These are phyloP conservation scores for Calonectria montana DNA, from an alignment of 2,329 filamentous ascomycete genomes.

Conservation along the genomic window DNA sequence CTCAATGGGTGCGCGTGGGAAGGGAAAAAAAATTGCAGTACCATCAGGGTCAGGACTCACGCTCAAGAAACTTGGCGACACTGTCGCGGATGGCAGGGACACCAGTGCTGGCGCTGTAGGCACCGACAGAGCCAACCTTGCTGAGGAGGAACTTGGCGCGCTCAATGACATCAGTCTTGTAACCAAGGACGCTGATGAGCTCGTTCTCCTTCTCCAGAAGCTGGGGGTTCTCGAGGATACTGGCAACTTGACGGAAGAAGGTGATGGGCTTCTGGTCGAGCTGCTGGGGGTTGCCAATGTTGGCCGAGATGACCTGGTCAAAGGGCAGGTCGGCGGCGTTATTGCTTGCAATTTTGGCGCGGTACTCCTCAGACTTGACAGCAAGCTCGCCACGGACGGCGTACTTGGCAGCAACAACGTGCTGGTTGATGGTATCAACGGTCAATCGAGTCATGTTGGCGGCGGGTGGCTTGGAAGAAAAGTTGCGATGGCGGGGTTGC, in stretches of 20 bases:
- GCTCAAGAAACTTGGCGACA: constrained; percentile 91
- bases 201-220: constrained; percentile 86
- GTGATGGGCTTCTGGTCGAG: constrained; percentile 99
- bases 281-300: constrained; percentile 99
- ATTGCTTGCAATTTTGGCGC: constrained; percentile 75
- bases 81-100: constrained; percentile 88
- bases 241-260: constrained; percentile 97
- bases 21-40: neutral
- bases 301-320: constrained; percentile 91
- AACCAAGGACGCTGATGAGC: constrained; percentile 80
- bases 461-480: constrained; percentile 41
- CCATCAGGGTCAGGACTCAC: constrained; percentile 57
- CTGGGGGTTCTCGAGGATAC: constrained; percentile 88
- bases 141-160: constrained; percentile 84
- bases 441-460: constrained; percentile 65
- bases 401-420: constrained; percentile 90
- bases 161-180: constrained; percentile 89
- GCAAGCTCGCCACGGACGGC: constrained; percentile 96
- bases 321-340: constrained; percentile 76
- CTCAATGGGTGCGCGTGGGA: neutral
- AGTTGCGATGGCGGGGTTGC: constrained; percentile 39
- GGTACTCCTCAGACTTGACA: constrained; percentile 91
- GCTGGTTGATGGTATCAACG: constrained; percentile 90
- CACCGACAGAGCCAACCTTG: constrained; percentile 90
- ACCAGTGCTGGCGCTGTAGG: constrained; percentile 95